Evolutionary conservation across 495 filamentous ascomycete species (phyloP).

Genomic region (Aspergillus avenaceus): DNA sequence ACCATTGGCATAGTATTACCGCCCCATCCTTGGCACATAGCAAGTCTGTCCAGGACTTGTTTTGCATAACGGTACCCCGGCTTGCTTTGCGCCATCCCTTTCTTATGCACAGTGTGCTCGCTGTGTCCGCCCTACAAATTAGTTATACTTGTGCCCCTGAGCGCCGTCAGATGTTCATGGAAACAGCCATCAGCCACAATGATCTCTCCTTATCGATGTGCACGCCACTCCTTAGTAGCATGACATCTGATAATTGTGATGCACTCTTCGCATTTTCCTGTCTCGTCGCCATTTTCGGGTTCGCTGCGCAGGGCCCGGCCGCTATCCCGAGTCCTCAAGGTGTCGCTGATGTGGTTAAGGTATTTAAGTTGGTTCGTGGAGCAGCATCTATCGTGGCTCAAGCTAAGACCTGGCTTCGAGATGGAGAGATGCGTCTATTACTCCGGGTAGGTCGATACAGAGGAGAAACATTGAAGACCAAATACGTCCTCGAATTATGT

Average conservation of each 20-base stretch:
- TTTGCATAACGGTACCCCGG: constrained; percentile 3
- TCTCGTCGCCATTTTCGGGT: constrained; percentile 6
- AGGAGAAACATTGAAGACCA: neutral
- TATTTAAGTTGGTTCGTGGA: constrained; percentile 10
- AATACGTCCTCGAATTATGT: neutral
- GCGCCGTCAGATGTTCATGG: neutral
- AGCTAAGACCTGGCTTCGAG: constrained; percentile 11
- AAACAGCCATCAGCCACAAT: constrained; percentile 9
- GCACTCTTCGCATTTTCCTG: constrained; percentile 11
- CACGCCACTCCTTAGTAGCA: constrained; percentile 1
- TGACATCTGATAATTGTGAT: constrained; percentile 10
- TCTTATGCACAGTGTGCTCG: constrained; percentile 11
- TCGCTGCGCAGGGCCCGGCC: constrained; percentile 1
- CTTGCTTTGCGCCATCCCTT: constrained; percentile 3
- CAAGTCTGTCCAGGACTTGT: neutral
- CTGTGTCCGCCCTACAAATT: constrained; percentile 6
- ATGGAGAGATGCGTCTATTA: constrained; percentile 6
- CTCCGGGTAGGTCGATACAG: neutral
- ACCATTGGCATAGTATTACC: constrained; percentile 10
- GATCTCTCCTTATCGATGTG: constrained; percentile 3
- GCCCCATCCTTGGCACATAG: constrained; percentile 1
- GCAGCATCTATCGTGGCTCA: constrained; percentile 10
- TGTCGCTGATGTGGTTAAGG: constrained; percentile 4
- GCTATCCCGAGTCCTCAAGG: neutral
- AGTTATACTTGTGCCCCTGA: neutral